phyloP scores from a whole-genome alignment of 2,329 filamentous ascomycete species.

The Colletotrichum sp. region DNA sequence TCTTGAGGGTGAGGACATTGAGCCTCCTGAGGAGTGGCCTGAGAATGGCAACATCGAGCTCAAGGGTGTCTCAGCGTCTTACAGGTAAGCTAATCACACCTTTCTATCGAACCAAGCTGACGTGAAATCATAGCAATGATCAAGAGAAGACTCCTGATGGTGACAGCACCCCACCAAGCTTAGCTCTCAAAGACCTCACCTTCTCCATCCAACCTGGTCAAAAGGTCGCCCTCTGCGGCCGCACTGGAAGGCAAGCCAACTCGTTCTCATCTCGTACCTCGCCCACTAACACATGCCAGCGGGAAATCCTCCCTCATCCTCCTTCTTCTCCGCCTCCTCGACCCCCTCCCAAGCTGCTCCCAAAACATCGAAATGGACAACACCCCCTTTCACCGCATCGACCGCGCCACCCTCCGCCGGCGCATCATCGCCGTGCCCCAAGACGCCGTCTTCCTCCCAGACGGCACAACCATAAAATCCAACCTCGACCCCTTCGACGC shows the following conservation, averaged over 20 bases:
- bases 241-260: conserved; percentile 25
- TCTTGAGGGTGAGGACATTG: not conserved
- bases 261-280: too few relatives aligned
- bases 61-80: conserved; percentile 22
- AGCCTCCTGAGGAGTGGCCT: conserved; percentile 22
- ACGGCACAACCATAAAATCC: conserved; percentile 35
- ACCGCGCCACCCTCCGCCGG: conserved; percentile 42
- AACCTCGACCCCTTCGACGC: conserved; percentile 41
- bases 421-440: conserved; percentile 52
- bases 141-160: not conserved
- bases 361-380: conserved; percentile 41
- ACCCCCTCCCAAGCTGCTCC: conserved; percentile 26
- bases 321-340: conserved; percentile 37
- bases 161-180: not conserved
- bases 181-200: conserved; percentile 16
- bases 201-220: conserved; percentile 16
- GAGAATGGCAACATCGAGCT: conserved; percentile 21
- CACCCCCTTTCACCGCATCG: conserved; percentile 36
- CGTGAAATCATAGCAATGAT: not conserved
- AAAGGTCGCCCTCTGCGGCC: conserved; percentile 28
- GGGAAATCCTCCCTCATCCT: conserved; percentile 41
- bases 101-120: not conserved
- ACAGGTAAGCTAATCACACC: not conserved
- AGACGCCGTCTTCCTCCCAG: conserved; percentile 50
- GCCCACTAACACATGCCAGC: conserved; percentile 12